A percentile compares a stretch with the other conserved stretches of the same genome.
Conservation (phyloP, 2,329 filamentous ascomycete species). For the Akanthomyces muscarius region DNA sequence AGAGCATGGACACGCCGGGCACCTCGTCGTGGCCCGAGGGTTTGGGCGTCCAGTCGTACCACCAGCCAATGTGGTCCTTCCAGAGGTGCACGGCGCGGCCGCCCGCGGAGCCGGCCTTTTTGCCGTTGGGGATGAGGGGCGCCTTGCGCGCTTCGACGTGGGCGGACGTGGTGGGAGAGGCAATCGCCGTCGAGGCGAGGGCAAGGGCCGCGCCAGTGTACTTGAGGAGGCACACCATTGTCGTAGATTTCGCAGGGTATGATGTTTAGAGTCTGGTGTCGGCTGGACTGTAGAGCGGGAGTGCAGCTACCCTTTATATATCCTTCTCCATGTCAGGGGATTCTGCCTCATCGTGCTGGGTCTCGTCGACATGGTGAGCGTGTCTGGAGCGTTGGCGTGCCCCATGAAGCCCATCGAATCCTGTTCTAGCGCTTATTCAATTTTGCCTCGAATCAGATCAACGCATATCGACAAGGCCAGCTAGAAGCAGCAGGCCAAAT, state of each 20-base stretch:
- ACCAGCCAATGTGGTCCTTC: constrained; percentile 21
- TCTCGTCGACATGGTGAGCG: neutral
- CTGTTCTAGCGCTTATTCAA: neutral
- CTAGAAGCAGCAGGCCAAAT: neutral
- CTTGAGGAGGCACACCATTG: neutral
- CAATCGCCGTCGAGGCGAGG: neutral
- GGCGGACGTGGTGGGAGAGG: neutral
- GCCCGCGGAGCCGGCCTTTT: constrained; percentile 20
- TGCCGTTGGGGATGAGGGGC: constrained; percentile 16
- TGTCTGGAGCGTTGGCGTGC: neutral
- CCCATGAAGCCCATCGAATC: neutral
- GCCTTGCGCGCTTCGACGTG: neutral
- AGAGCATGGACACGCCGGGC: constrained; percentile 20
- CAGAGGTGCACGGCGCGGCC: constrained; percentile 16
- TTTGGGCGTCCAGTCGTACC: constrained; percentile 20
- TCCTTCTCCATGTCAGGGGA: neutral
- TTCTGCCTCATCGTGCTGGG: too few relatives aligned
- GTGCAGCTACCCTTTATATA: too few relatives aligned
- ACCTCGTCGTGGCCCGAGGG: constrained; percentile 15
- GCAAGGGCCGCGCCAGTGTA: neutral
- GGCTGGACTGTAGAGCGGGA: neutral
- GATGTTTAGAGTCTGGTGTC: neutral
- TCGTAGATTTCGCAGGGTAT: neutral
- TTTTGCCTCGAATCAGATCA: neutral
- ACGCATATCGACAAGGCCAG: neutral